phyloP scores from a whole-genome alignment of 139 green algal species.

The Asterochloris erici region DNA sequence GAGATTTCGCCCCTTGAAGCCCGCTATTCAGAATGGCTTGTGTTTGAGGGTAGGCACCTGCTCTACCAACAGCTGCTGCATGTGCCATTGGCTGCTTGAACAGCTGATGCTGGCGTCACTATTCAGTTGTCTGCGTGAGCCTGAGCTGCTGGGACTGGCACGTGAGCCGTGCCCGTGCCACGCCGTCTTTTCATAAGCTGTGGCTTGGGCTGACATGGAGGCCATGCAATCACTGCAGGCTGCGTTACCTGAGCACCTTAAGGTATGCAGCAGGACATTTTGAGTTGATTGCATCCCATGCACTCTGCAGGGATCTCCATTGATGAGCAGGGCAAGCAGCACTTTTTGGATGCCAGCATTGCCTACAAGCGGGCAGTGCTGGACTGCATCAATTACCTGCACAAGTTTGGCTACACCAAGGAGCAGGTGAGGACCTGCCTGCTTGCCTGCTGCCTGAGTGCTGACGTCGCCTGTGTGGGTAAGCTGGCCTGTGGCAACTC shows the following conservation, averaged over 20 bases:
- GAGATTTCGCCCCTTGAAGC: slow-evolving; percentile 74
- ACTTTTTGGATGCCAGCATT: slow-evolving; percentile 69
- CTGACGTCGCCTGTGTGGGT: neutral
- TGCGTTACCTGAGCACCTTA: no score
- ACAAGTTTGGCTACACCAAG: slow-evolving; percentile 69
- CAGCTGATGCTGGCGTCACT: neutral
- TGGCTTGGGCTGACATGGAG: no score
- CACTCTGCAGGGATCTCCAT: slow-evolving; percentile 33
- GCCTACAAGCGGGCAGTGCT: slow-evolving; percentile 78
- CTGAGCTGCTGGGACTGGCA: no score
- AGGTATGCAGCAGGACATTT: no score
- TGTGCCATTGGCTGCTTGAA: neutral
- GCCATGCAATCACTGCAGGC: no score
- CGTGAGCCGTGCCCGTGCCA: no score
- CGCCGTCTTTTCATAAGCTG: no score
- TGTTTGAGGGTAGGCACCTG: slow-evolving; percentile 58
- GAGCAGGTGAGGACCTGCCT: slow-evolving; percentile 35
- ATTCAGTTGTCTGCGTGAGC: no score
- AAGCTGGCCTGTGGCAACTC: neutral
- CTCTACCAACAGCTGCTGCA: neutral
- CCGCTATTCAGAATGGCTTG: slow-evolving; percentile 65
- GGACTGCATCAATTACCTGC: slow-evolving; percentile 74
- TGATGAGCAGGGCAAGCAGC: slow-evolving; percentile 66
- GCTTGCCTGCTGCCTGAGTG: neutral
- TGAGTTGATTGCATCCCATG: neutral